Base-by-base conservation (phyloP, 2,329 filamentous ascomycete genomes). In the Tolypocladium pustulatum region DNA sequence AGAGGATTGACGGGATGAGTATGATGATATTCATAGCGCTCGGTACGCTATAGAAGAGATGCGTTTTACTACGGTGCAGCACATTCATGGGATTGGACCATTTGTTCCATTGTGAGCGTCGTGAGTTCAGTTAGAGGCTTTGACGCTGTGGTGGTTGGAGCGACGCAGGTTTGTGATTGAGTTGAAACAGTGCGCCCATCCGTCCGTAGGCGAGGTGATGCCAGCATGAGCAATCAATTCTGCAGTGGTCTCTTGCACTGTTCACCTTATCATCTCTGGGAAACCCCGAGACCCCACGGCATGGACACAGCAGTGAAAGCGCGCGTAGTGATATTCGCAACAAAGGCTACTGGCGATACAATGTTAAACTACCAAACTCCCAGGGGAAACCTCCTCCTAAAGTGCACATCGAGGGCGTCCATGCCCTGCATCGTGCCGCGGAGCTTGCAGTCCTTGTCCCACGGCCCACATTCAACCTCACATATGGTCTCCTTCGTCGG, bases 1-100 rank as follows among this genome's bases (percentile, higher is more conserved):
- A 61, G 59, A 57, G 65, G 59, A 61, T 68, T 61, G 58, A 64
- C 51, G 60, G 62, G 61, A 63, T 61, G 57, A 64, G 61, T 63
- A 63, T 67, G 58, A 59, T 62, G 67, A 61, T 60, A 57, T 56
- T 55, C 58, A 56, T 58, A 58, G 43, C 57, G 46, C 49, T 43
- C 32, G 59, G 59, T 46, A 55, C 49, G 61, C 55, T 57, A 60
- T 30, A 59, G 36, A 34, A 13, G 20, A 53, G 9, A n/a, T 22
- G 49, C 17, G 22, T 17, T 34, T 22, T 9, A 32, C 15, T 2
- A 8, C 15, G 15, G 3, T 27, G 0, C 3, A 27, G 22, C 12
- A 6, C 17, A 5, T 51, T 13, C 1, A 15, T 12, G 22, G 10
- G 9, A 7, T 12, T 6, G 27, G n/a, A 12, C 9, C 17, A 8